Evolutionary conservation across 2,329 filamentous ascomycete genomes (phyloP).

Genomic region (Trichoderma oligosporum): DNA sequence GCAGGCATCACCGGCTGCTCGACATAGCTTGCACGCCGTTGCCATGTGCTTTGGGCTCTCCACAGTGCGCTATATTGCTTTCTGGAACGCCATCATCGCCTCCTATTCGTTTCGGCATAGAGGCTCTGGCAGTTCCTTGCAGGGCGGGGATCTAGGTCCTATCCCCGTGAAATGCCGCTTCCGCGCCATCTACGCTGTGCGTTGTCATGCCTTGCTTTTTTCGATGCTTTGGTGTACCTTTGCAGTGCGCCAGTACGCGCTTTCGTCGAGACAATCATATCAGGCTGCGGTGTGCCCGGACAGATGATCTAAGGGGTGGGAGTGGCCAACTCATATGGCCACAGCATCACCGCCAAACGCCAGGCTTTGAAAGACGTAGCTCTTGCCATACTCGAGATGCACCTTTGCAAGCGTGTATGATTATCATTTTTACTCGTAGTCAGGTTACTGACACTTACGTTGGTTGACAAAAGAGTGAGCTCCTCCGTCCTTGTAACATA

Average conservation of each 20-base stretch:
- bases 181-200: slow-evolving; percentile 5
- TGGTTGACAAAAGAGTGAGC: background rate
- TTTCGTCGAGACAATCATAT: slow-evolving; percentile 1
- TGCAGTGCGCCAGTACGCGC: background rate
- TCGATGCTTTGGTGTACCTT: slow-evolving; percentile 3
- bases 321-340: slow-evolving; percentile 15
- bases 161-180: background rate
- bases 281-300: slow-evolving; percentile 15
- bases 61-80: background rate
- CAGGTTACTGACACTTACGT: background rate
- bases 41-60: slow-evolving; percentile 4
- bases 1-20: slow-evolving; percentile 6
- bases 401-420: too few relatives aligned
- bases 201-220: slow-evolving; percentile 12
- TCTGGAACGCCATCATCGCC: slow-evolving; percentile 10
- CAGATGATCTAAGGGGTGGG: background rate
- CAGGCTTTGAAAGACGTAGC: background rate
- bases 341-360: slow-evolving; percentile 14
- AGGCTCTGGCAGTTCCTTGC: slow-evolving; percentile 12
- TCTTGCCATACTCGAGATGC: slow-evolving; percentile 11
- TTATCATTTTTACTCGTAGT: background rate
- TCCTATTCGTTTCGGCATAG: background rate
- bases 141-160: slow-evolving; percentile 4
- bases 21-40: background rate
- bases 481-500: background rate